phyloP scores from a whole-genome alignment of 129 eudicot genomes.

The Flaveria sonorensis region DNA sequence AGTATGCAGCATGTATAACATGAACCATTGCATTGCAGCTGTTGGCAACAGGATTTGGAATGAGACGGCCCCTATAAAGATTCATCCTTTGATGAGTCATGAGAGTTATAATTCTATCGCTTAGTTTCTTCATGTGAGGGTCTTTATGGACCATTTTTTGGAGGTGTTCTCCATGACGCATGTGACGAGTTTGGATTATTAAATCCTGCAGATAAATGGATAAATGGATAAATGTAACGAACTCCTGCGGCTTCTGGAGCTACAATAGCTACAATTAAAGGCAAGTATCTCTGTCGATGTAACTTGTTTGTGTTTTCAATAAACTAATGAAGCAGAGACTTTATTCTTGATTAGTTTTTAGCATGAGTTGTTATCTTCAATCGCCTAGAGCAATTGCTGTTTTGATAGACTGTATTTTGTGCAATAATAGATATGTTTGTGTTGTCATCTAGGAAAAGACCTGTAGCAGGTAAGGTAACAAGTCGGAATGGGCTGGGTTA shows the following conservation, averaged over 20 bases:
- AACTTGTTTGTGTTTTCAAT: conserved; percentile 12
- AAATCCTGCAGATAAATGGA: neutral
- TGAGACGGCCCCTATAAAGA: neutral
- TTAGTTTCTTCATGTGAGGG: neutral
- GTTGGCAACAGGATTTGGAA: conserved; percentile 11
- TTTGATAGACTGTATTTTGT: neutral
- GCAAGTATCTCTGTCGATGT: neutral
- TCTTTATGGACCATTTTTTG: neutral
- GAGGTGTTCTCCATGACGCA: neutral
- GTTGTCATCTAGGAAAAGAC: neutral
- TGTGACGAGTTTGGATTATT: neutral
- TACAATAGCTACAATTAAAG: conserved; percentile 2
- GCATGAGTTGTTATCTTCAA: neutral
- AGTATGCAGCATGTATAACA: neutral
- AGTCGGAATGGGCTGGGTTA: neutral
- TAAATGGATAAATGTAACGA: neutral
- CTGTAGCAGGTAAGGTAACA: neutral
- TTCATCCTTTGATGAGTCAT: conserved; percentile 10
- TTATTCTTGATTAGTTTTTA: neutral
- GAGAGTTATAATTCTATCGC: neutral
- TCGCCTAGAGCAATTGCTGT: neutral
- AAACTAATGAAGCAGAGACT: neutral
- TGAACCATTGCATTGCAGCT: conserved; percentile 16
- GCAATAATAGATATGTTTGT: neutral
- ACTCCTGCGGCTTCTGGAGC: neutral